A percentile compares a stretch with the other conserved stretches of the same genome.
phyloP scores from a whole-genome alignment of 495 filamentous ascomycete species.

The Penicillium pulvis region DNA sequence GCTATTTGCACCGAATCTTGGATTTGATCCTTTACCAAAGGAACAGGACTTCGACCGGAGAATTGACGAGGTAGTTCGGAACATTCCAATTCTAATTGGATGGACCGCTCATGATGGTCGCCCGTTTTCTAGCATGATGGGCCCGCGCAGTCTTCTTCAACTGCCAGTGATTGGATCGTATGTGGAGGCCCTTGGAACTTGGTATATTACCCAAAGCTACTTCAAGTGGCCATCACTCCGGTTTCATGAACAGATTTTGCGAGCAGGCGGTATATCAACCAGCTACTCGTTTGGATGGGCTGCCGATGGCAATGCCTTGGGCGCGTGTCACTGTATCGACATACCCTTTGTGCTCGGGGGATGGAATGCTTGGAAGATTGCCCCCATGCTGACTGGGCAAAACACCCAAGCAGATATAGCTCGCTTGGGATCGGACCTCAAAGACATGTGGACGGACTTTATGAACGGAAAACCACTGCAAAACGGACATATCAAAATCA shows the following conservation, averaged over 20 bases:
- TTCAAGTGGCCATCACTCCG: conserved; percentile 15
- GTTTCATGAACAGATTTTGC: conserved; percentile 6
- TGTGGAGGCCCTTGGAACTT: conserved; percentile 8
- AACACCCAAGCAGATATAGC: background rate
- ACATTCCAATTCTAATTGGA: conserved; percentile 16
- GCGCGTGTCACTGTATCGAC: background rate
- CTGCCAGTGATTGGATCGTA: conserved; percentile 12
- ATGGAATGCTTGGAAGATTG: background rate
- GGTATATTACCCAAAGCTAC: conserved; percentile 19
- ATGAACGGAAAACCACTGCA: background rate
- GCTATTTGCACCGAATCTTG: conserved; percentile 16
- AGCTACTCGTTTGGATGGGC: background rate
- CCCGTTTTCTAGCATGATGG: conserved; percentile 17
- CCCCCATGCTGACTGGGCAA: background rate
- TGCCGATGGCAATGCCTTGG: background rate
- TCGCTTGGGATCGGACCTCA: background rate
- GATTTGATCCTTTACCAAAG: conserved; percentile 6
- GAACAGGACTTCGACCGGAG: conserved; percentile 15
- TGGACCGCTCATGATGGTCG: conserved; percentile 16
- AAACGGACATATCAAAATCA: background rate
- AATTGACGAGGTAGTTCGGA: background rate
- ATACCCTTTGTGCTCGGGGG: background rate
- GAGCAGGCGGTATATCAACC: conserved; percentile 9
- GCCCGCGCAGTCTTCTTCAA: conserved; percentile 8
- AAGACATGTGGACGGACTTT: background rate